Base-by-base conservation (phyloP, 768 basidiomycete species). In the Filobasidium wieringae region DNA sequence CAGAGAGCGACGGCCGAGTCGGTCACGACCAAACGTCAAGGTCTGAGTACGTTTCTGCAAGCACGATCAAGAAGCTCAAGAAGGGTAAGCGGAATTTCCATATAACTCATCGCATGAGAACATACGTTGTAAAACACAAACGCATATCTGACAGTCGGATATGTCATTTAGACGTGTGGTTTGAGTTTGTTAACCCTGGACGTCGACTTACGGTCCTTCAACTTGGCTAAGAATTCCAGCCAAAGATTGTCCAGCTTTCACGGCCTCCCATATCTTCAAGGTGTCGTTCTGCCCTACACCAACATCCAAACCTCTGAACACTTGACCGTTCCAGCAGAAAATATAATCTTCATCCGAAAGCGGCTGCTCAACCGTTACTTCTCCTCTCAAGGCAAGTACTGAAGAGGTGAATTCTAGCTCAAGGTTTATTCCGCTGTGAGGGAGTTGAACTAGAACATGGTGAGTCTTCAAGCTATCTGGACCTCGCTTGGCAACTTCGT, bases 241-340 rank as follows among this genome's bases (percentile, higher is more conserved):
- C 4, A 65, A 26, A 7, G 58, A 39, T 26, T 60, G 59, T 2
- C 65, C 69, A 8, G 55, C 54, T n/a, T 69, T 59, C 3, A 69
- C 45, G 15, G 30, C 43, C 9, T 64, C 59, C 34, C 59, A 65
- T 22, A 69, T 31, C 40, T 7, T 34, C 29, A 4, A 19, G 0
- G 67, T 69, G 58, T 71, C 72, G 45, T 71, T 71, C 55, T 71
- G 62, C 5, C 58, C 59, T n/a, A 55, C 41, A 1, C 22, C 37
- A 1, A 70, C 34, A 4, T 59, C 40, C 19, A 73, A 14, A 8
- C 69, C 72, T 30, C 66, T 59, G 40, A 73, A 71, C n/a, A 73
- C 63, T 62, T 73, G 72, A 12, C 72, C 72, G 55, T 73, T 73
- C 69, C 70, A 72, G 17, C 63, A 68, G 17, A 73, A 56, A 5